phyloP scores from a whole-genome alignment of 768 basidiomycete species.

The Pleurotus platypus region DNA sequence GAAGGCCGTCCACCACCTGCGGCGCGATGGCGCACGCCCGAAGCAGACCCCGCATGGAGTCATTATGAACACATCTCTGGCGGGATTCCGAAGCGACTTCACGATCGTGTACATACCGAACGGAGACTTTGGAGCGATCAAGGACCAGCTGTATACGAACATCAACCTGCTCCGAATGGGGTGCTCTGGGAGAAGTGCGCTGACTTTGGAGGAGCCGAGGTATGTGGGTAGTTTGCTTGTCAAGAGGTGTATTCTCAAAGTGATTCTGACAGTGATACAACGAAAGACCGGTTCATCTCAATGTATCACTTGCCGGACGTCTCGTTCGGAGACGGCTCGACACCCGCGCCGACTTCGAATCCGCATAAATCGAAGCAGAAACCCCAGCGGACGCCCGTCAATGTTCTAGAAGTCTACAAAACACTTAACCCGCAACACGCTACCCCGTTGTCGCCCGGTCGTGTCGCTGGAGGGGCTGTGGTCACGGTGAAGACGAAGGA shows the following conservation, averaged over 20 bases:
- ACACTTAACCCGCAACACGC: slow-evolving; percentile 8
- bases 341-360: slow-evolving; percentile 17
- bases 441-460: slow-evolving; percentile 11
- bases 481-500: slow-evolving; percentile 27
- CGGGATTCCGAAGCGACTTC: slow-evolving; percentile 85
- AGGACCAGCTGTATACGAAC: slow-evolving; percentile 73
- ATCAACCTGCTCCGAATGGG: slow-evolving; percentile 85
- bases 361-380: neutral
- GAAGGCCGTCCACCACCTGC: slow-evolving; percentile 54
- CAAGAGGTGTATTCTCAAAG: slow-evolving; percentile 6
- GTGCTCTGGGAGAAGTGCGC: slow-evolving; percentile 69
- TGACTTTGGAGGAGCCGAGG: slow-evolving; percentile 78
- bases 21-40: slow-evolving; percentile 71
- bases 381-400: neutral
- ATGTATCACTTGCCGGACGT: slow-evolving; percentile 59
- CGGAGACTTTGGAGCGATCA: slow-evolving; percentile 60
- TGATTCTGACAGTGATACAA: slow-evolving; percentile 52
- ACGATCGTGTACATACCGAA: slow-evolving; percentile 78
- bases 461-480: slow-evolving; percentile 9
- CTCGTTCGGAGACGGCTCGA: neutral
- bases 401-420: slow-evolving; percentile 3
- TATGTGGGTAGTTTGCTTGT: slow-evolving; percentile 19
- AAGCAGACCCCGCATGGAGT: slow-evolving; percentile 66
- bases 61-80: slow-evolving; percentile 80
- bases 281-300: slow-evolving; percentile 75